Percentiles rank a stretch among this genome's conserved stretches.
These are phyloP conservation scores for Achaetomiella virescens DNA, from an alignment of 495 filamentous ascomycete genomes.

Conservation along the genomic window DNA sequence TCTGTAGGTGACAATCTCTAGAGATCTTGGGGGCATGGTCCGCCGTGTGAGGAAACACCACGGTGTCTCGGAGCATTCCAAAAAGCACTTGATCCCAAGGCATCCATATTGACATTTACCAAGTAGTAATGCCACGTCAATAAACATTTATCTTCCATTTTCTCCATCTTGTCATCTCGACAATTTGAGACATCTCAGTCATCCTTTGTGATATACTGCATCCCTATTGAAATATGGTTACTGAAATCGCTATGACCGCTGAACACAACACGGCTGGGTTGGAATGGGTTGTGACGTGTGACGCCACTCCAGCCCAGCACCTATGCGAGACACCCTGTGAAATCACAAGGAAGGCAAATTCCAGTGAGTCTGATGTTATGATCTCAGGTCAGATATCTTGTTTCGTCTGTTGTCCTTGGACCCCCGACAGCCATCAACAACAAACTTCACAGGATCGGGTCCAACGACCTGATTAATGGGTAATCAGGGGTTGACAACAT, in stretches of 20 bases:
- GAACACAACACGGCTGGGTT: background rate
- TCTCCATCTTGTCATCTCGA: background rate
- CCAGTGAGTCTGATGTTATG: conserved; percentile 2
- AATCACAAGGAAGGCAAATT: background rate
- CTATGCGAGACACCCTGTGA: no score
- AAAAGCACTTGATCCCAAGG: no score
- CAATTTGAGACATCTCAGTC: background rate
- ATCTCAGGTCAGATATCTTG: conserved; percentile 1
- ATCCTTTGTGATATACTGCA: background rate
- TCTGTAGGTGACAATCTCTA: no score
- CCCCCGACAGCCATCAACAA: background rate
- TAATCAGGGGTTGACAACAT: background rate
- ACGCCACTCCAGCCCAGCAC: no score
- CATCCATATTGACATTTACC: no score
- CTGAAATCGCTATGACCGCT: background rate
- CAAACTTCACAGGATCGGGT: background rate
- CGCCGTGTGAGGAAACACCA: no score
- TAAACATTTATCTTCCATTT: background rate
- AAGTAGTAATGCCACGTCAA: background rate
- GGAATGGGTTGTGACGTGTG: conserved; percentile 9
- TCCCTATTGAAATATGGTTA: no score
- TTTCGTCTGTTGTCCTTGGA: no score
- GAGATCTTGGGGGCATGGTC: no score
- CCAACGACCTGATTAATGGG: background rate
- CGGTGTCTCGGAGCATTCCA: no score